Evolutionary conservation across 1,139 yeast genomes (phyloP).

Genomic region (Scheffersomyces quercinus): DNA sequence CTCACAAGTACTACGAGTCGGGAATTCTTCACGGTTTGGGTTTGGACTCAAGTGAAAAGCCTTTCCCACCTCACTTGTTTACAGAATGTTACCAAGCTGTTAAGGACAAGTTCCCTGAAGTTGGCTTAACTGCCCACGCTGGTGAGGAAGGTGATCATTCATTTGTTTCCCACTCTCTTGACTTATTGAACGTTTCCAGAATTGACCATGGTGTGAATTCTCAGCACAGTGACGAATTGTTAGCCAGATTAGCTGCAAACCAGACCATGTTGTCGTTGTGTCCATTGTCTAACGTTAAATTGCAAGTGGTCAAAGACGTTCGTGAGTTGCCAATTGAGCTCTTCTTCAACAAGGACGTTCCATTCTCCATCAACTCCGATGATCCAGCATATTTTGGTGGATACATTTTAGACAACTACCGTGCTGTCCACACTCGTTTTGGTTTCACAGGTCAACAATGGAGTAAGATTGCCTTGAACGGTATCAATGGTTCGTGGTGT

Average conservation of each 20-base stretch:
- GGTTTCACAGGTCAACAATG: slow-evolving; percentile 59
- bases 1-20: slow-evolving; percentile 48
- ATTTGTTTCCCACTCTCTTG: slow-evolving; percentile 57
- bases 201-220: slow-evolving; percentile 81
- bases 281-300: slow-evolving; percentile 72
- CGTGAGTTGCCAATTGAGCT: slow-evolving; percentile 61
- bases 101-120: slow-evolving; percentile 44
- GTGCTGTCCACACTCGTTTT: slow-evolving; percentile 63
- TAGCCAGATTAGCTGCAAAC: slow-evolving; percentile 54
- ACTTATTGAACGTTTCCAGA: slow-evolving; percentile 60
- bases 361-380: slow-evolving; percentile 76
- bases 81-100: slow-evolving; percentile 58
- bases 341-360: slow-evolving; percentile 62
- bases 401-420: slow-evolving; percentile 72
- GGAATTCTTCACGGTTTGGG: slow-evolving; percentile 74
- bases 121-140: slow-evolving; percentile 77
- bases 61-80: slow-evolving; percentile 71
- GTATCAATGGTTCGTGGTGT: slow-evolving; percentile 75
- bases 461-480: slow-evolving; percentile 56
- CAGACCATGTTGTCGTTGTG: slow-evolving; percentile 66
- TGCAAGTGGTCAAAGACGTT: slow-evolving; percentile 71
- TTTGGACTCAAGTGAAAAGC: slow-evolving; percentile 72
- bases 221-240: slow-evolving; percentile 49
- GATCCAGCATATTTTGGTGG: slow-evolving; percentile 90
- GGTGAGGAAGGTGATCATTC: slow-evolving; percentile 84